A percentile compares a stretch with the other conserved stretches of the same genome.
These are phyloP conservation scores for Aphanomyces invadans DNA, from an alignment of 352 stramenopile species.

Conservation along the genomic window DNA sequence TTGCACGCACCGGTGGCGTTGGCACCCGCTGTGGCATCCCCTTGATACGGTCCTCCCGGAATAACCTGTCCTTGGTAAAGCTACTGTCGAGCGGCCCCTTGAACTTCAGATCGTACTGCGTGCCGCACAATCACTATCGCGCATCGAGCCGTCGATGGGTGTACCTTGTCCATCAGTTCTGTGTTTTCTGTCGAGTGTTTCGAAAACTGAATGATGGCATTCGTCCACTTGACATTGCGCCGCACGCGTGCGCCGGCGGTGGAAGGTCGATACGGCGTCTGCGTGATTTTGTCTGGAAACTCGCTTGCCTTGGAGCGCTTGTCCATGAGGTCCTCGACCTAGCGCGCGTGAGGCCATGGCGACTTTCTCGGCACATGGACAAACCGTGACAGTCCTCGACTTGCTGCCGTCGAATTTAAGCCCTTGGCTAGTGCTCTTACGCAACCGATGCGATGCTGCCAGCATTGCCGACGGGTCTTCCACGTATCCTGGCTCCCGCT, in stretches of 20 bases:
- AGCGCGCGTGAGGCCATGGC: background rate
- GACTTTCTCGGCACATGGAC: background rate
- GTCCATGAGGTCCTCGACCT: constrained; percentile 10
- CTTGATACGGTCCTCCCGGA: constrained; percentile 22
- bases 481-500: constrained; percentile 43
- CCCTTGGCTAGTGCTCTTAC: background rate
- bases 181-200: background rate
- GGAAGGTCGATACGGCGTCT: background rate
- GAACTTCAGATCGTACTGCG: constrained; percentile 21
- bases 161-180: constrained; percentile 15
- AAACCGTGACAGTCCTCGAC: constrained; percentile 7
- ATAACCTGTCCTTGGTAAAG: constrained; percentile 19
- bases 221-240: constrained; percentile 14
- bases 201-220: constrained; percentile 21
- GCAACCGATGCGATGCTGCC: constrained; percentile 41
- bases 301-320: background rate
- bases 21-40: background rate
- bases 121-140: background rate
- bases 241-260: constrained; percentile 9
- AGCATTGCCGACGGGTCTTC: constrained; percentile 39
- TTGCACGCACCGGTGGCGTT: background rate
- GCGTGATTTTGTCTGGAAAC: constrained; percentile 24
- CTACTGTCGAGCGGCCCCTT: constrained; percentile 14
- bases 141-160: background rate
- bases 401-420: constrained; percentile 12